A percentile compares a stretch with the other conserved stretches of the same genome.
phyloP scores from a whole-genome alignment of 441 rosid species.

The Metrosideros polymorpha region DNA sequence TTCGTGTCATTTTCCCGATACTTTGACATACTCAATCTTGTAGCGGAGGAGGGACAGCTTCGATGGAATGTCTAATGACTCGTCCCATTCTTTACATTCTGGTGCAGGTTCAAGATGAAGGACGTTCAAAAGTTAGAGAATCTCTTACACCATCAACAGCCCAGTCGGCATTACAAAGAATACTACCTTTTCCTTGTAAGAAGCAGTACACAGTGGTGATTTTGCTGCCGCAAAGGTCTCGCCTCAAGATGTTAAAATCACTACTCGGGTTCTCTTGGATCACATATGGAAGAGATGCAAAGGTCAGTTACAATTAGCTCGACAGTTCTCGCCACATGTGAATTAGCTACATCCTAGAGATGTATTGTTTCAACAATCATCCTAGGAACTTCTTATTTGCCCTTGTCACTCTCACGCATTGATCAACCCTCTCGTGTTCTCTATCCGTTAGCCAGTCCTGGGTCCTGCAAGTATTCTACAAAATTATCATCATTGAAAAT shows the following conservation, averaged over 20 bases:
- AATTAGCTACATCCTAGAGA: neutral
- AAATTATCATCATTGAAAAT: neutral
- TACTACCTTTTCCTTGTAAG: conserved; percentile 73
- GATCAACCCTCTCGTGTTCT: neutral
- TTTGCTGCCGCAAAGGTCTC: conserved; percentile 67
- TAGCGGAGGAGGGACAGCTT: neutral
- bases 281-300: conserved; percentile 30
- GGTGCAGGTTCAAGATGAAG: conserved; percentile 70
- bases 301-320: conserved; percentile 38
- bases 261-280: conserved; percentile 19
- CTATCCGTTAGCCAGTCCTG: neutral
- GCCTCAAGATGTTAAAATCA: conserved; percentile 38
- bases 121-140: conserved; percentile 58
- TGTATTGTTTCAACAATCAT: neutral
- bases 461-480: neutral
- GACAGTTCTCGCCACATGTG: neutral
- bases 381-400: neutral
- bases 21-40: neutral
- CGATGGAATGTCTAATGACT: neutral
- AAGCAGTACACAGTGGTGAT: conserved; percentile 75
- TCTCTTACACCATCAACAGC: conserved; percentile 50
- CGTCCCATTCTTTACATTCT: neutral
- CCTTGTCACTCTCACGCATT: neutral
- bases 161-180: conserved; percentile 50
- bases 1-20: too few species aligned